phyloP scores from a whole-genome alignment of 106 monocot genomes.

The Apostasia ramifera region DNA sequence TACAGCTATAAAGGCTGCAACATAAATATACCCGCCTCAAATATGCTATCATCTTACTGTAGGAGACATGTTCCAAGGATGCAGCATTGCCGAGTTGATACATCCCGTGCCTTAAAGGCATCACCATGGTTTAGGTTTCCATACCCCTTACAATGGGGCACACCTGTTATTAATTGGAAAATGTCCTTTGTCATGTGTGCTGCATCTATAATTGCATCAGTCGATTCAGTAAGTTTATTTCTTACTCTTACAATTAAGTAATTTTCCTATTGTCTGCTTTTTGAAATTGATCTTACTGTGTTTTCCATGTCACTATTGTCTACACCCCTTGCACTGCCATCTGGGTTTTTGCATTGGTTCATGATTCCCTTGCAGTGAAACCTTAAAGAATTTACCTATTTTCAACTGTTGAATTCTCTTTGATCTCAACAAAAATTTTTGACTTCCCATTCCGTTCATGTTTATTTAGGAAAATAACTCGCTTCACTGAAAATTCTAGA shows the following conservation, averaged over 20 bases:
- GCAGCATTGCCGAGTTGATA: slow-evolving; percentile 87
- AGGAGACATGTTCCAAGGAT: slow-evolving; percentile 79
- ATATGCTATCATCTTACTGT: slow-evolving; percentile 75
- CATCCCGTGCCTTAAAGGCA: slow-evolving; percentile 60
- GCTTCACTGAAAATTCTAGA: too few relatives aligned
- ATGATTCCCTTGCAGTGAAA: too few relatives aligned
- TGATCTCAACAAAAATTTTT: too few relatives aligned
- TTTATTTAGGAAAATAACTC: too few relatives aligned
- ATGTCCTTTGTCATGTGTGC: slow-evolving; percentile 77
- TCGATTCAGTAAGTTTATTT: slow-evolving; percentile 77
- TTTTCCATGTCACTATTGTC: not conserved
- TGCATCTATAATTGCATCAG: slow-evolving; percentile 73
- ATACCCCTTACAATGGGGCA: slow-evolving; percentile 94
- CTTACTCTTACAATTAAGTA: not conserved
- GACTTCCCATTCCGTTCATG: too few relatives aligned
- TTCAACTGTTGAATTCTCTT: too few relatives aligned
- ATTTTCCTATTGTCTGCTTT: not conserved
- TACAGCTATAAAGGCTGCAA: slow-evolving; percentile 88
- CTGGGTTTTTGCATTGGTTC: too few relatives aligned
- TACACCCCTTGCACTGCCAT: not conserved
- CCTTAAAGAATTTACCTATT: too few relatives aligned
- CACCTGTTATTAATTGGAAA: slow-evolving; percentile 89
- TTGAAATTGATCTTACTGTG: slow-evolving; percentile 1
- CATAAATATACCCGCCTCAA: slow-evolving; percentile 67
- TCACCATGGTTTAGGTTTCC: slow-evolving; percentile 97